phyloP scores from a whole-genome alignment of 2,329 filamentous ascomycete genomes.

The Cladosporium sp. region DNA sequence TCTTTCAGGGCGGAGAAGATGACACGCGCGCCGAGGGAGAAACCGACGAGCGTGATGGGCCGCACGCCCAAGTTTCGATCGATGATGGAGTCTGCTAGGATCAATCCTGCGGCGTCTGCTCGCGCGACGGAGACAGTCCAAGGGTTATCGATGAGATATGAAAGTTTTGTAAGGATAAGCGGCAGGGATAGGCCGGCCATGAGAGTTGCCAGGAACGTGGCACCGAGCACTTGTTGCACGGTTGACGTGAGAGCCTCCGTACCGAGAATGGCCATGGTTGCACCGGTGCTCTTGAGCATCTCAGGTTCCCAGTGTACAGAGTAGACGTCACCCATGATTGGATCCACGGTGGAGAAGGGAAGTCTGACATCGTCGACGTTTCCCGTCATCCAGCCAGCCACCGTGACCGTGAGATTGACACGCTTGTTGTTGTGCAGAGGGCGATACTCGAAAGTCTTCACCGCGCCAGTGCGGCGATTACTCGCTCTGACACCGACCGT shows the following conservation, averaged over 20 bases:
- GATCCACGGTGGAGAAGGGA: conserved; percentile 93
- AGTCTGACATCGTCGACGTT: conserved; percentile 95
- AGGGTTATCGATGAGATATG: conserved; percentile 96
- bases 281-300: conserved; percentile 96
- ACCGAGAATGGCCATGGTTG: conserved; percentile 96
- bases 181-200: conserved; percentile 95
- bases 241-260: conserved; percentile 97
- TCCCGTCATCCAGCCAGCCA: conserved; percentile 98
- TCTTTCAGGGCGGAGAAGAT: conserved; percentile 91
- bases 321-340: conserved; percentile 97
- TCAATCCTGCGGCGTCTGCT: conserved; percentile 81
- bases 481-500: conserved; percentile 83
- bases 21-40: conserved; percentile 85
- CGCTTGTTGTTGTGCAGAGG: conserved; percentile 97
- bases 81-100: conserved; percentile 89
- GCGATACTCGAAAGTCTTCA: conserved; percentile 94
- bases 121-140: conserved; percentile 96
- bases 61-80: conserved; percentile 87
- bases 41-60: conserved; percentile 89
- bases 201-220: conserved; percentile 78
- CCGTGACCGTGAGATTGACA: conserved; percentile 90
- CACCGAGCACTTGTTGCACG: conserved; percentile 89
- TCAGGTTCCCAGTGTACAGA: conserved; percentile 97
- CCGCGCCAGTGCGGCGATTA: conserved; percentile 81
- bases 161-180: conserved; percentile 84